Conservation (phyloP, 805 yeast genomes). For the Cyberlindnera meyerae region DNA sequence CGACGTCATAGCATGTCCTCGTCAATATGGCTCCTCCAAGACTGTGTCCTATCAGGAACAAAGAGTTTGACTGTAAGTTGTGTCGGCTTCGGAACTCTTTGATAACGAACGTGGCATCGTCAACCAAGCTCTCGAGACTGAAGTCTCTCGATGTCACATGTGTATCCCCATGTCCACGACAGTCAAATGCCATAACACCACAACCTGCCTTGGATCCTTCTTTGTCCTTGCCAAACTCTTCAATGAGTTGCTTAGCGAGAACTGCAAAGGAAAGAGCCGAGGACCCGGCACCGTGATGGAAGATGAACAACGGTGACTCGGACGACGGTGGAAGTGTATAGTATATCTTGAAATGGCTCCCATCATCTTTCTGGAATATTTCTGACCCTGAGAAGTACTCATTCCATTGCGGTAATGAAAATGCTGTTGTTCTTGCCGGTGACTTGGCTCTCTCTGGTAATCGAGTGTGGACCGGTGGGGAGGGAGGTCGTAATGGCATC, state of each 20-base stretch:
- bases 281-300: constrained; percentile 96
- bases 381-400: constrained; percentile 32
- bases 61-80: constrained; percentile 20
- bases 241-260: constrained; percentile 35
- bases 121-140: constrained; percentile 45
- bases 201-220: constrained; percentile 34
- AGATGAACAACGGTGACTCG: constrained; percentile 55
- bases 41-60: constrained; percentile 81
- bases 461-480: constrained; percentile 7
- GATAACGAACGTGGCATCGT: constrained; percentile 54
- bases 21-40: constrained; percentile 87
- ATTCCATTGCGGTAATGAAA: constrained; percentile 25
- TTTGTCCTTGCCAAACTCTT: constrained; percentile 17
- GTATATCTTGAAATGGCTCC: constrained; percentile 47
- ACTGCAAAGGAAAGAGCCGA: constrained; percentile 71
- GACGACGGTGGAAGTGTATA: constrained; percentile 45
- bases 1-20: constrained; percentile 34
- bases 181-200: constrained; percentile 71
- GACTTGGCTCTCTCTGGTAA: neutral
- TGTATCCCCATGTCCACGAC: constrained; percentile 79
- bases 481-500: constrained; percentile 12
- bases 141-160: constrained; percentile 28
- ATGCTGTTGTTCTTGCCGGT: no score
- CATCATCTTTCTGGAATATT: constrained; percentile 8
- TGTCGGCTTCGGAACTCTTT: constrained; percentile 29